Conservation (phyloP, 306 rosid species). For the Cyclanthera cordifolia region DNA sequence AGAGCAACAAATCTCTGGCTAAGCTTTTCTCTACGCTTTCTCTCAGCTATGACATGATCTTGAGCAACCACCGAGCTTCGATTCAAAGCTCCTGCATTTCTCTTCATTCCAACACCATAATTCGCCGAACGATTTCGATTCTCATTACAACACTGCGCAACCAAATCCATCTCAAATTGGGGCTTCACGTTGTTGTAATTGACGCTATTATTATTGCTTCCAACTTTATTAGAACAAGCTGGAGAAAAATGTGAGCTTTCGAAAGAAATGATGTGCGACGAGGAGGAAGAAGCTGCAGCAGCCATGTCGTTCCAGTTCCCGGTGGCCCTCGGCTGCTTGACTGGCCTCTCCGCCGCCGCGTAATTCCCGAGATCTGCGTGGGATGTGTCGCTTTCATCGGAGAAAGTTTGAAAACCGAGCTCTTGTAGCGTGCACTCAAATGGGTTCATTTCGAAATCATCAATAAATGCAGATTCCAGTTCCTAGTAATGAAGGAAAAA, state of each 20-base stretch:
- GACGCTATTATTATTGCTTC: too few species aligned
- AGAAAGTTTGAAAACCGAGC: constrained; percentile 19
- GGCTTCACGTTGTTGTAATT: not conserved
- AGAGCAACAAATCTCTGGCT: constrained; percentile 73
- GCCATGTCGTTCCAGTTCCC: constrained; percentile 15
- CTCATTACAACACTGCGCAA: too few species aligned
- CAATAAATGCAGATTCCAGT: constrained; percentile 23
- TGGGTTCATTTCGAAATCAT: constrained; percentile 16
- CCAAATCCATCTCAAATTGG: not conserved
- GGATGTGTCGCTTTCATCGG: not conserved
- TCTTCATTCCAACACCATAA: constrained; percentile 19
- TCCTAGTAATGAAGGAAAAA: not conserved
- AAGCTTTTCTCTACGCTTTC: constrained; percentile 69
- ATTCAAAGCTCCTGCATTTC: constrained; percentile 21
- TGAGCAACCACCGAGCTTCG: constrained; percentile 34
- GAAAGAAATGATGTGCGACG: constrained; percentile 45
- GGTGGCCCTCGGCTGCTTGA: constrained; percentile 27
- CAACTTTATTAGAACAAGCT: not conserved
- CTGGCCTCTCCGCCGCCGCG: constrained; percentile 16
- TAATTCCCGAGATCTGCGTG: constrained; percentile 19
- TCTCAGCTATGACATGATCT: constrained; percentile 70
- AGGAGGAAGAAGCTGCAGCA: constrained; percentile 22
- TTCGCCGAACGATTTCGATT: constrained; percentile 6
- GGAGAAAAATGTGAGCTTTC: constrained; percentile 24
- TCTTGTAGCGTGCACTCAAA: constrained; percentile 26